These are phyloP conservation scores for Paraphaeosphaeria minitans DNA, from an alignment of 2,329 filamentous ascomycete species.

Conservation along the genomic window DNA sequence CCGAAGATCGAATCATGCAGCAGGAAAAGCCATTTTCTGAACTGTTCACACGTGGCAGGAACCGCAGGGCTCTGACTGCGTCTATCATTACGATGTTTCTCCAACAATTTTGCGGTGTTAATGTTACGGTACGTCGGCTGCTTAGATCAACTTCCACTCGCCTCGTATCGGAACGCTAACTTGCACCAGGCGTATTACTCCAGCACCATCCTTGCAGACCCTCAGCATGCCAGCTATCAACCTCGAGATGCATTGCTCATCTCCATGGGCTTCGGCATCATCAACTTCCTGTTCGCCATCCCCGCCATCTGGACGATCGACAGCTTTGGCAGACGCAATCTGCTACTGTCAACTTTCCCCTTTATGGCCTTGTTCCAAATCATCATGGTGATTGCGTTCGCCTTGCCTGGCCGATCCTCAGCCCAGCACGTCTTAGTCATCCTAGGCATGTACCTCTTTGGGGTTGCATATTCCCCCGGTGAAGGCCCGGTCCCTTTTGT, in stretches of 20 bases:
- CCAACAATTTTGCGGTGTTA: conserved; percentile 34
- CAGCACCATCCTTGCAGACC: conserved; percentile 22
- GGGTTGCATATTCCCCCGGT: conserved; percentile 38
- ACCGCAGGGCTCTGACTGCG: conserved; percentile 26
- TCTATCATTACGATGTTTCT: conserved; percentile 33
- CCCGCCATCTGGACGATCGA: conserved; percentile 49
- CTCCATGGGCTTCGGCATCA: conserved; percentile 49
- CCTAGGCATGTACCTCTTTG: conserved; percentile 25
- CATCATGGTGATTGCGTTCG: conserved; percentile 52
- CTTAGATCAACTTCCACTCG: neutral
- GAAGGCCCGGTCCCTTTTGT: conserved; percentile 28
- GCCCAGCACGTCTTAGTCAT: conserved; percentile 25
- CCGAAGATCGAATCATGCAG: conserved; percentile 38
- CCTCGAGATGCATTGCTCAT: conserved; percentile 31
- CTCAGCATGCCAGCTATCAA: conserved; percentile 31
- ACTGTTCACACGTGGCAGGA: conserved; percentile 27
- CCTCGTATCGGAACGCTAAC: neutral
- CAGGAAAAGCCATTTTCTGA: conserved; percentile 30
- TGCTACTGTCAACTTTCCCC: conserved; percentile 49
- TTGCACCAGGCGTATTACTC: conserved; percentile 19
- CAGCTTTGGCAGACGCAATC: conserved; percentile 47
- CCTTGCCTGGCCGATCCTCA: conserved; percentile 22
- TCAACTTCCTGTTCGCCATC: conserved; percentile 50
- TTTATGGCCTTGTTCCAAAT: conserved; percentile 56
- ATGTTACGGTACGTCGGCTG: conserved; percentile 7